Conservation (phyloP, 1,284 basidiomycete species). For the Bjerkandera adusta region DNA sequence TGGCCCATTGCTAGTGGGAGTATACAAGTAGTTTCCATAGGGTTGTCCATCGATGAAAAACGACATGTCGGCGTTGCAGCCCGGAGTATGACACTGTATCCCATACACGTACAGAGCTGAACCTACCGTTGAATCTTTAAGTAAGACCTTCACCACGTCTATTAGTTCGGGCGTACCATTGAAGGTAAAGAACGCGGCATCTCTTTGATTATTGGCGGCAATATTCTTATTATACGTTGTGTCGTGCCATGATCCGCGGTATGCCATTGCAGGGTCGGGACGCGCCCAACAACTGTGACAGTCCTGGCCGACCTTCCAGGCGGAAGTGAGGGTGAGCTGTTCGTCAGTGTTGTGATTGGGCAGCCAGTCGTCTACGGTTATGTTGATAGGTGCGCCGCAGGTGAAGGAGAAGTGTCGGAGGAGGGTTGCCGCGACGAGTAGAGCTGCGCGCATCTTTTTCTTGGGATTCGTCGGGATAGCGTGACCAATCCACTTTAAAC, state of each 20-base stretch:
- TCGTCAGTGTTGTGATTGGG: too few relatives aligned
- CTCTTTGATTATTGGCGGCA: neutral
- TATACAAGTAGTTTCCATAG: neutral
- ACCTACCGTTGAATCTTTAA: neutral
- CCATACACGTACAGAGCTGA: neutral
- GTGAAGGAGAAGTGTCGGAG: too few relatives aligned
- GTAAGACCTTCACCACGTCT: neutral
- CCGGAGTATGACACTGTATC: neutral
- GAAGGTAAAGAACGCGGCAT: neutral
- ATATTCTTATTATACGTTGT: neutral
- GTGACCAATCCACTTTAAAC: too few relatives aligned
- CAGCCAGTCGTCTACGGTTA: too few relatives aligned
- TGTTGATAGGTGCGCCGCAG: too few relatives aligned
- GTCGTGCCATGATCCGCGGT: neutral
- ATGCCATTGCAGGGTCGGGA: neutral
- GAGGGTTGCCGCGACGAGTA: too few relatives aligned
- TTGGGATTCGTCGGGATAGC: too few relatives aligned
- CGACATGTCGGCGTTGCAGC: neutral
- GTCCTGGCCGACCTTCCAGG: neutral
- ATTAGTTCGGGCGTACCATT: neutral
- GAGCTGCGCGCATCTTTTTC: too few relatives aligned
- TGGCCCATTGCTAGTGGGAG: neutral
- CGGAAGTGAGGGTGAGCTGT: too few relatives aligned
- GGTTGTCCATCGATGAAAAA: neutral
- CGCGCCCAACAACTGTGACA: neutral